These are phyloP conservation scores for Pleurostoma richardsiae DNA, from an alignment of 2,329 filamentous ascomycete genomes.

Conservation along the genomic window DNA sequence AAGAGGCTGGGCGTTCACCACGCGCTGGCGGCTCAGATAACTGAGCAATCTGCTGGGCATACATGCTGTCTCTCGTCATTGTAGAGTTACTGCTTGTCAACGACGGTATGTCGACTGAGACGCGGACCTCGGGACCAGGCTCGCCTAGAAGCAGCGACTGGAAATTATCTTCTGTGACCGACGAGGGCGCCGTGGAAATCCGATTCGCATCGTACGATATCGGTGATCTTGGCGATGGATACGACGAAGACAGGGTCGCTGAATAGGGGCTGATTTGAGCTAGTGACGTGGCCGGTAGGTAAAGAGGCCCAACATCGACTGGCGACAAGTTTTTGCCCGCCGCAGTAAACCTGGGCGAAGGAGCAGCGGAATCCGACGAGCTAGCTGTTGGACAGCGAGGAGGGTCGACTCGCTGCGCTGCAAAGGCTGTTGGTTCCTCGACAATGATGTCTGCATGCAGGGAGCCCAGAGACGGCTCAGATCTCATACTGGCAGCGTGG, in stretches of 20 bases:
- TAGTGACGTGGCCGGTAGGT: constrained; percentile 36
- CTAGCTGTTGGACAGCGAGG: constrained; percentile 11
- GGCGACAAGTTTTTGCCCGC: constrained; percentile 41
- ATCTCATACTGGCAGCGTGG: constrained; percentile 33
- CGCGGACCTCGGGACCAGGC: constrained; percentile 65
- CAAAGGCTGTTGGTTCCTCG: constrained; percentile 34
- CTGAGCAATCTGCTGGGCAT: constrained; percentile 34
- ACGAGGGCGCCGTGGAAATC: constrained; percentile 71
- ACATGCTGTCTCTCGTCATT: constrained; percentile 64
- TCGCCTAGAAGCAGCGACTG: constrained; percentile 69
- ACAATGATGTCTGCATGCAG: constrained; percentile 46
- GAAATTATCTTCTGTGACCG: constrained; percentile 66
- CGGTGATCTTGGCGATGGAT: constrained; percentile 64
- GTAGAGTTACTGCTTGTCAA: constrained; percentile 73
- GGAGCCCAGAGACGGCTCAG: constrained; percentile 43
- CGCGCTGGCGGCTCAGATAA: constrained; percentile 42
- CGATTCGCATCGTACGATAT: constrained; percentile 67
- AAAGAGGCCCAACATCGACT: constrained; percentile 43
- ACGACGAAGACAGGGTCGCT: constrained; percentile 58
- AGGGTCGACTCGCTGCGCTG: constrained; percentile 16
- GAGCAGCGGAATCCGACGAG: constrained; percentile 32
- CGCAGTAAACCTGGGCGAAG: constrained; percentile 37
- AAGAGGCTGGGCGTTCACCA: constrained; percentile 57
- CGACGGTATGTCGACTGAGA: constrained; percentile 68
- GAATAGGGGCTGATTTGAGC: constrained; percentile 61